phyloP scores from a whole-genome alignment of 169 alveolate genomes.

The Plasmodium malariae region DNA sequence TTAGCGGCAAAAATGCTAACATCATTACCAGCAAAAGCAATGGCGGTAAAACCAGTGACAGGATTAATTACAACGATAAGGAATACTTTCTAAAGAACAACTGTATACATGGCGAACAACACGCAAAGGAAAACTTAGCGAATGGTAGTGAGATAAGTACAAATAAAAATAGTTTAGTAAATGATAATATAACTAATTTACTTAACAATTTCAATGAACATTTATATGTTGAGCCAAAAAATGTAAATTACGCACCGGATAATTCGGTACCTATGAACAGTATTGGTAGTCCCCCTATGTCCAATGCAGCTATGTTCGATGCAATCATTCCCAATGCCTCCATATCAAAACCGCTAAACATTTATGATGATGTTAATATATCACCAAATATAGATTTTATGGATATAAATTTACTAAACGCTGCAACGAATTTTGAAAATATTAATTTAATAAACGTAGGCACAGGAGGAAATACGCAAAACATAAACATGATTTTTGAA shows the following conservation, averaged over 20 bases:
- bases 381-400: constrained; percentile 31
- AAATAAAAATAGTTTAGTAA: constrained; percentile 7
- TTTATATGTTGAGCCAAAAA: constrained; percentile 13
- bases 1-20: too few relatives aligned
- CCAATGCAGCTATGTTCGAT: too few relatives aligned
- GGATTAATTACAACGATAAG: background rate
- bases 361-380: constrained; percentile 25
- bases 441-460: constrained; percentile 1
- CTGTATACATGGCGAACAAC: background rate
- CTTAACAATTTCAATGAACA: constrained; percentile 22
- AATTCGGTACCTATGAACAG: constrained; percentile 1
- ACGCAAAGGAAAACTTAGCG: background rate
- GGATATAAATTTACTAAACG: constrained; percentile 13
- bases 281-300: background rate
- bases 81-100: constrained; percentile 3
- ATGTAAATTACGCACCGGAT: constrained; percentile 33
- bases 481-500: constrained; percentile 1
- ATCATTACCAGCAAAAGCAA: background rate
- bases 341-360: constrained; percentile 9
- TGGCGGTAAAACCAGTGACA: background rate
- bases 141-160: background rate
- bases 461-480: background rate
- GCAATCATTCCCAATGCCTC: too few relatives aligned
- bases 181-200: constrained; percentile 46
- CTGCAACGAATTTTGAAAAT: background rate